Conservation (phyloP, 768 basidiomycete genomes). For the Gautieria morchelliformis region DNA sequence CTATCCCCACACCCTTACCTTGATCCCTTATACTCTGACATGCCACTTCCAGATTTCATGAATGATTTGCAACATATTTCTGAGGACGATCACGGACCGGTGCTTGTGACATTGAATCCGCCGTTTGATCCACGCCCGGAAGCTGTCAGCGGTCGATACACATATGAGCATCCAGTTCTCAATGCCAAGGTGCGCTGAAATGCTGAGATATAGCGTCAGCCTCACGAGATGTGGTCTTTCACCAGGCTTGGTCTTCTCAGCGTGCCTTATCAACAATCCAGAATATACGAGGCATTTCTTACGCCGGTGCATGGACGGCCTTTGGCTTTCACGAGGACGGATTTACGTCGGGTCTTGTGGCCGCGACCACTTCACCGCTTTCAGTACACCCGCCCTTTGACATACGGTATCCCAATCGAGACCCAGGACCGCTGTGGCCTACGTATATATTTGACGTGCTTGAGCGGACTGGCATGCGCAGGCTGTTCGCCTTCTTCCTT, state of each 20-base stretch:
- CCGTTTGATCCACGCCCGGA: slow-evolving; percentile 45
- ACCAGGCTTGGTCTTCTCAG: slow-evolving; percentile 47
- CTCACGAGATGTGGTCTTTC: neutral
- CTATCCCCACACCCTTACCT: neutral
- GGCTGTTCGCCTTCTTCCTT: neutral
- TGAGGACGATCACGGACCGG: slow-evolving; percentile 43
- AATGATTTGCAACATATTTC: slow-evolving; percentile 65
- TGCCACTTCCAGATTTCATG: slow-evolving; percentile 49
- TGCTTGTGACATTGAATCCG: slow-evolving; percentile 67
- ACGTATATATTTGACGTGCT: slow-evolving; percentile 31
- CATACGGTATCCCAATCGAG: slow-evolving; percentile 30
- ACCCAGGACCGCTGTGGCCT: slow-evolving; percentile 14
- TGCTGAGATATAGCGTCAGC: neutral
- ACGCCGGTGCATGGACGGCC: slow-evolving; percentile 61
- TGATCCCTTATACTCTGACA: neutral
- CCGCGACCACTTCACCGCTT: slow-evolving; percentile 16
- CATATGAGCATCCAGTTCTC: slow-evolving; percentile 64
- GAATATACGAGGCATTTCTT: slow-evolving; percentile 49
- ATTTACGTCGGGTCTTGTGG: slow-evolving; percentile 39
- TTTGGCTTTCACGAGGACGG: slow-evolving; percentile 83
- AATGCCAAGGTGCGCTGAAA: slow-evolving; percentile 33
- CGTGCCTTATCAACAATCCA: slow-evolving; percentile 47
- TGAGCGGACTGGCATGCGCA: slow-evolving; percentile 16
- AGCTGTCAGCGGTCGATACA: slow-evolving; percentile 40
- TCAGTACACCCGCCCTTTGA: slow-evolving; percentile 31